These are phyloP conservation scores for Boletus sp. DNA, from an alignment of 1,284 basidiomycete species.

Conservation along the genomic window DNA sequence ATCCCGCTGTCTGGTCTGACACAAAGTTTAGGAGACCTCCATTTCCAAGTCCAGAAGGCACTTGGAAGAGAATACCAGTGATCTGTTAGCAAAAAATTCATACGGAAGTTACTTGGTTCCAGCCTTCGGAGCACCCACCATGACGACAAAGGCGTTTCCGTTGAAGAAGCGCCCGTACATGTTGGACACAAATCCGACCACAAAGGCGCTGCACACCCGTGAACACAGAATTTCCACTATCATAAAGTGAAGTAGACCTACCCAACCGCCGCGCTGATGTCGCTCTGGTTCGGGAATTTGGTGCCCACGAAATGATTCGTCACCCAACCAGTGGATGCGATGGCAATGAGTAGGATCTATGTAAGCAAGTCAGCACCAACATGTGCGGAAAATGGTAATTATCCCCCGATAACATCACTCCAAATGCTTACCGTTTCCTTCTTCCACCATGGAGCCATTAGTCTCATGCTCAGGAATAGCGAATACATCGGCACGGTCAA, in stretches of 20 bases:
- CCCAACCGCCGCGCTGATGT: conserved; percentile 73
- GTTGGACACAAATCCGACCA: conserved; percentile 81
- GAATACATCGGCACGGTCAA: conserved; percentile 80
- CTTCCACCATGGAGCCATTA: conserved; percentile 68
- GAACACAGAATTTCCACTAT: background rate
- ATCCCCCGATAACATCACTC: background rate
- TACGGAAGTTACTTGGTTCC: background rate
- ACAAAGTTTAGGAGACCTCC: conserved; percentile 81
- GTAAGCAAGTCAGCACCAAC: background rate
- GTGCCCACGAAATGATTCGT: conserved; percentile 70
- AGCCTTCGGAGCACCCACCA: conserved; percentile 42
- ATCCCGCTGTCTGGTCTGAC: conserved; percentile 46
- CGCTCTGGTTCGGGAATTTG: conserved; percentile 66
- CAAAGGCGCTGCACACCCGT: conserved; percentile 55
- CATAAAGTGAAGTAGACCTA: conserved; percentile 23
- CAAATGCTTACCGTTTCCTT: conserved; percentile 60
- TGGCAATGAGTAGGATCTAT: conserved; percentile 58
- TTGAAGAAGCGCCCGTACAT: conserved; percentile 78
- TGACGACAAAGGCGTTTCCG: conserved; percentile 75
- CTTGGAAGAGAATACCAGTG: conserved; percentile 82
- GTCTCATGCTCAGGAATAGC: conserved; percentile 68
- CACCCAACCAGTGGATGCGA: conserved; percentile 76
- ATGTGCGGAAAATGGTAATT: background rate
- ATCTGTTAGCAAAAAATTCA: conserved; percentile 39
- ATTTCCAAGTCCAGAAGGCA: conserved; percentile 82